Percentiles rank a stretch among this genome's conserved stretches.
Conservation (phyloP, 306 rosid genomes). For the Albizia julibrissin region DNA sequence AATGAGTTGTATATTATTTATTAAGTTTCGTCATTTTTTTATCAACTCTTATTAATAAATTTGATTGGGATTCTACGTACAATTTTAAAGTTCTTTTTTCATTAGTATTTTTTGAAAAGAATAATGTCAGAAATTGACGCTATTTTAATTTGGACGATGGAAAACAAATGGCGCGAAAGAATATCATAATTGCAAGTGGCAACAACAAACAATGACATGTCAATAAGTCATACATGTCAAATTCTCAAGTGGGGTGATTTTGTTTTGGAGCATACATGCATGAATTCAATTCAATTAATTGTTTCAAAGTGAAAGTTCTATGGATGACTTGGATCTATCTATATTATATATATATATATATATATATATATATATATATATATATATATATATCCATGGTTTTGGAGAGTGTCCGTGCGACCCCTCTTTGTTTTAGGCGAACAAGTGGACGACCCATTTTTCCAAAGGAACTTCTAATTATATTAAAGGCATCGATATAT, state of each 20-base stretch:
- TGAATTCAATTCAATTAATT: neutral
- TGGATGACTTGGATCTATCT: neutral
- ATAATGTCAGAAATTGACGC: neutral
- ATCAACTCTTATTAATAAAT: no score
- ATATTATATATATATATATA: no score
- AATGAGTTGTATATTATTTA: no score
- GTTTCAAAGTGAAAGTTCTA: neutral
- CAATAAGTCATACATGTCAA: neutral
- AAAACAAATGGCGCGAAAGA: neutral
- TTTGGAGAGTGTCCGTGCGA: neutral
- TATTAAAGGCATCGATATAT: neutral
- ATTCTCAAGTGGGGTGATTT: neutral
- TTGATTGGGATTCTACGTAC: no score
- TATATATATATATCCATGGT: no score
- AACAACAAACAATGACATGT: neutral
- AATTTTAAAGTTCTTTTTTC: no score
- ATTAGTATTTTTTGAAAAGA: no score
- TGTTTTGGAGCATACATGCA: neutral
- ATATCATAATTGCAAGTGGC: neutral
- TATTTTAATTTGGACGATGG: neutral
- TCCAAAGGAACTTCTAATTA: neutral
- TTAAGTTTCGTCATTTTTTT: no score
- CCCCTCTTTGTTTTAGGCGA: neutral
- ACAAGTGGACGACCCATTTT: neutral
- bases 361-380: no score